These are phyloP conservation scores for Radiomyces spectabilis DNA, from an alignment of 192 early-diverging fungal species.

Conservation along the genomic window DNA sequence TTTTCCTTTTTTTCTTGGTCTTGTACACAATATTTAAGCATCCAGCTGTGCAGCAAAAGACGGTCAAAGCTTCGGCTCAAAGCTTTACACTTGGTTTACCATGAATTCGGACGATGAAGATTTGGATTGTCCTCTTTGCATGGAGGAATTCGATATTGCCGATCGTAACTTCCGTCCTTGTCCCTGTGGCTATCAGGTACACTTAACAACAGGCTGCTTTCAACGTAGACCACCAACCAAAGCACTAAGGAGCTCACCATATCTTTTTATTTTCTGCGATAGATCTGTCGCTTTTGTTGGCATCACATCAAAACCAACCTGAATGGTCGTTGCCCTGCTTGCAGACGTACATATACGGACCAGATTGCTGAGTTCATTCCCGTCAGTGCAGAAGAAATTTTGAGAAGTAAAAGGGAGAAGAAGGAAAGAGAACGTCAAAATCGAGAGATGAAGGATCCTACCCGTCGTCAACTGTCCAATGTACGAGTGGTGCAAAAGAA, in stretches of 20 bases:
- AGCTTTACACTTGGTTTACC: no score
- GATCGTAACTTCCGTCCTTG: constrained; percentile 97
- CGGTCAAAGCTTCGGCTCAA: no score
- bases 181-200: constrained; percentile 96
- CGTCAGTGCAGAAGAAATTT: constrained; percentile 85
- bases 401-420: constrained; percentile 69
- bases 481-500: constrained; percentile 96
- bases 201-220: no score
- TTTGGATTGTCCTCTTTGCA: constrained; percentile 94
- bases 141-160: constrained; percentile 97
- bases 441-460: constrained; percentile 76
- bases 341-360: constrained; percentile 83
- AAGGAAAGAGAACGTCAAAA: constrained; percentile 80
- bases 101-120: constrained; percentile 77
- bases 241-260: no score
- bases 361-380: constrained; percentile 84
- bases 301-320: constrained; percentile 94
- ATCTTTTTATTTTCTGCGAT: constrained; percentile 6
- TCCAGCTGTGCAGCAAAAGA: no score
- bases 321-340: constrained; percentile 93
- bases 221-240: no score
- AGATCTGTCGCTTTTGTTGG: constrained; percentile 99
- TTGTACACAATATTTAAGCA: no score
- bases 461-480: constrained; percentile 71
- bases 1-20: no score